phyloP scores from a whole-genome alignment of 2,329 filamentous ascomycete species.

The Fusarium nygamai region DNA sequence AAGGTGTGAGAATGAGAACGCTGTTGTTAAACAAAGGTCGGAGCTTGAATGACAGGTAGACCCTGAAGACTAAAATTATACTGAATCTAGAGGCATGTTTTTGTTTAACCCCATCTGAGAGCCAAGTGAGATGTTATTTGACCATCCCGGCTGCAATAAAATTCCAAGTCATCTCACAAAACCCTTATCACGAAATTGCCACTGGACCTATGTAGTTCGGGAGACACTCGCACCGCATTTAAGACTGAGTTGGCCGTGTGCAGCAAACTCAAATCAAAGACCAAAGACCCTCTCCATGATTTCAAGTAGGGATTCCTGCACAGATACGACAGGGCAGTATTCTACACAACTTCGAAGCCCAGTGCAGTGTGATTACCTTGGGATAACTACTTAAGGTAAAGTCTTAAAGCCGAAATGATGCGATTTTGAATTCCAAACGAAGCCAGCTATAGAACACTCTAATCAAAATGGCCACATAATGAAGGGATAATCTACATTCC shows the following conservation, averaged over 20 bases:
- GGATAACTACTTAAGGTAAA: constrained; percentile 8
- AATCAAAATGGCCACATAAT: constrained; percentile 18
- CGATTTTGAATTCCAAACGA: constrained; percentile 19
- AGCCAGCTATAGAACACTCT: constrained; percentile 11
- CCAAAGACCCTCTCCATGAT: background rate
- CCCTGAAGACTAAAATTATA: background rate
- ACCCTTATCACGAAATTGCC: background rate
- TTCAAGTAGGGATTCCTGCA: background rate
- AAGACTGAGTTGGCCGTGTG: background rate
- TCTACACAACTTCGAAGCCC: background rate
- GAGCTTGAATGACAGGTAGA: background rate
- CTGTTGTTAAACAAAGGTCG: background rate
- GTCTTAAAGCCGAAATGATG: constrained; percentile 17
- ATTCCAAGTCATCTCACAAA: background rate
- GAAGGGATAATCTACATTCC: constrained; percentile 34
- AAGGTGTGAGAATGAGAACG: background rate
- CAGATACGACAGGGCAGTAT: background rate
- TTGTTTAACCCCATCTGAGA: background rate
- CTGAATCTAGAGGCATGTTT: background rate
- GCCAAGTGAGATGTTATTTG: background rate
- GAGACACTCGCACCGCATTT: background rate
- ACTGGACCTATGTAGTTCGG: background rate
- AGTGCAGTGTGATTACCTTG: constrained; percentile 4
- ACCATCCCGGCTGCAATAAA: background rate
- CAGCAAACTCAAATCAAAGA: background rate